Percentiles rank a stretch among this genome's conserved stretches.
Conservation (phyloP, 2,329 filamentous ascomycete genomes). For the Torrubiellomyces zombiae region DNA sequence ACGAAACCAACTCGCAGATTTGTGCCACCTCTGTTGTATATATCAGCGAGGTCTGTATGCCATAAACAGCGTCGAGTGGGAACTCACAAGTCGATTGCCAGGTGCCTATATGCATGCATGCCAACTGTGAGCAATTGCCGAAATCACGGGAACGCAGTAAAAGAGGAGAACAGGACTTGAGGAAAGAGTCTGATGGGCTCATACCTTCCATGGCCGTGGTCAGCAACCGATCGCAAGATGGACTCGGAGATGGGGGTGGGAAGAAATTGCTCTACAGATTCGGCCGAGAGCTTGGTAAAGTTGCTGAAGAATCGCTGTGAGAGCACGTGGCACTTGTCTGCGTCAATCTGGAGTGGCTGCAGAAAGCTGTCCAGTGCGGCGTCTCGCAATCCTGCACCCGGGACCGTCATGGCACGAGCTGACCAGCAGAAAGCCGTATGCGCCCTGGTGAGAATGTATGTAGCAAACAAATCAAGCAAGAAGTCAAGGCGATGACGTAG, state of each 20-base stretch:
- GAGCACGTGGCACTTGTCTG: conserved; percentile 26
- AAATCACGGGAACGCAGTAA: too few relatives aligned
- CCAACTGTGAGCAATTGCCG: conserved; percentile 5
- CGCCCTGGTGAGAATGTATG: too few relatives aligned
- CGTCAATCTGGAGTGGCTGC: conserved; percentile 30
- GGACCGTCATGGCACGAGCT: too few relatives aligned
- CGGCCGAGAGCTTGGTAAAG: conserved; percentile 32
- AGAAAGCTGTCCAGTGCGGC: conserved; percentile 27
- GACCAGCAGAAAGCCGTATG: too few relatives aligned
- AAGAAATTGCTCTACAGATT: conserved; percentile 39
- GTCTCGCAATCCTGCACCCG: too few relatives aligned
- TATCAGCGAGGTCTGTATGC: conserved; percentile 1
- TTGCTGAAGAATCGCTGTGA: conserved; percentile 28
- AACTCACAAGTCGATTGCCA: conserved; percentile 49
- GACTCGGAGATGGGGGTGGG: conserved; percentile 45
- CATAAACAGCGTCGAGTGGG: background rate
- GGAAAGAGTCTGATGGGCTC: conserved; percentile 14
- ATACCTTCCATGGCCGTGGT: conserved; percentile 30
- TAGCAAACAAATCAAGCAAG: too few relatives aligned
- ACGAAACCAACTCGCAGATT: conserved; percentile 54
- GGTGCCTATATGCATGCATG: conserved; percentile 25
- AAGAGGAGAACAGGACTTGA: background rate
- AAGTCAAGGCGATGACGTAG: too few relatives aligned
- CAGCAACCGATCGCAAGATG: conserved; percentile 31
- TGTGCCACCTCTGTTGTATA: conserved; percentile 39